Base-by-base conservation (phyloP, 495 filamentous ascomycete species). In the Letharia columbiana region DNA sequence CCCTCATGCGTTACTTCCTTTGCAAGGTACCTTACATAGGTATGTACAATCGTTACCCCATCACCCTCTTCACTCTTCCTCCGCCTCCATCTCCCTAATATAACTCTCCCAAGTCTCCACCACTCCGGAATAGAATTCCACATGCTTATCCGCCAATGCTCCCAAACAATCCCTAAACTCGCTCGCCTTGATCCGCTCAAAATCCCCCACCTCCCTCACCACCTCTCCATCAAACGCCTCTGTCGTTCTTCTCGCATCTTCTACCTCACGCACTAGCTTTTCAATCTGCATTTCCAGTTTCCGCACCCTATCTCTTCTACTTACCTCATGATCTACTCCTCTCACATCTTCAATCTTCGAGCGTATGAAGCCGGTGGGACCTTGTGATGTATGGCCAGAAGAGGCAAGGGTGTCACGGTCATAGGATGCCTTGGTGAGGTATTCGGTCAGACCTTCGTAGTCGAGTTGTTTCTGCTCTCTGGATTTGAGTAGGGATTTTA, bases 381-480 rank as follows among this genome's bases (percentile, higher is more conserved):
- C 86, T 39, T 84, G 80, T 37, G 83, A 84, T 37, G 78, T 76
- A 69, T 84, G 82, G 71, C 83, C 81, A 4, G 84, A 83, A 23
- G 86, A 84, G 8, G 90, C 89, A 17, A 98, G 86, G 40, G 83
- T 83, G 76, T 98, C 95, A 54, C 93, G 87, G 73, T 98, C 94
- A n/a, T 84, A 77, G 12, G 89, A 88, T 3, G 90, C 88, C 72
- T 95, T 95, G 78, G 87, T 89, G 64, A 96, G 90, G 75, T 98
- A 98, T 71, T 96, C 93, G 31, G 91, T 96, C 40, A 98, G 81
- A 50, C 89, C 94, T 77, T 98, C 94, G 73, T 93, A 96, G 77
- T 98, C 94, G 52, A 98, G 87, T 73, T 98, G 94, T 74, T 98
- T 98, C 77, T 95, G 92, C 77, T 98, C 95, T 31, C 94, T 87